Conservation (phyloP, 495 filamentous ascomycete species). For the Alectoria sarmentosa region DNA sequence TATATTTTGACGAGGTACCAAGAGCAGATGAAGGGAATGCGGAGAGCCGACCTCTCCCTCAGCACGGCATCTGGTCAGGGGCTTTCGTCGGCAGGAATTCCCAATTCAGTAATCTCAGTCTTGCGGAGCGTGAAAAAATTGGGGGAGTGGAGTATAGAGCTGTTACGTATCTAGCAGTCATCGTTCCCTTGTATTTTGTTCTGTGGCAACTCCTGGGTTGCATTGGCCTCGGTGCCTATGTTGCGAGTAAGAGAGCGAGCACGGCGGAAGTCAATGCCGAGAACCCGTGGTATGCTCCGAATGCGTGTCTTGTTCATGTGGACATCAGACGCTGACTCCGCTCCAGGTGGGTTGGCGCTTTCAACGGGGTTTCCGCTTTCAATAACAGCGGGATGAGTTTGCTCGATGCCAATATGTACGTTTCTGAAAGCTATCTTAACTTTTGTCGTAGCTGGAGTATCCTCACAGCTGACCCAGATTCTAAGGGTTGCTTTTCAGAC, state of each 20-base stretch:
- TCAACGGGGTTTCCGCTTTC: constrained; percentile 70
- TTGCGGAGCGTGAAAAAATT: constrained; percentile 61
- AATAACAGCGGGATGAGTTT: constrained; percentile 85
- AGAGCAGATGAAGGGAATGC: constrained; percentile 2
- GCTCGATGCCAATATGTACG: constrained; percentile 70
- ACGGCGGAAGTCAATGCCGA: constrained; percentile 59
- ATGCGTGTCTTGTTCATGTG: background rate
- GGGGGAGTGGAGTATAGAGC: constrained; percentile 78
- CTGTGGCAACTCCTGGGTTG: constrained; percentile 64
- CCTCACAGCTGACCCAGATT: background rate
- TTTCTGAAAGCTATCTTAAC: background rate
- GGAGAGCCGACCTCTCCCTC: background rate
- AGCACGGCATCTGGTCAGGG: constrained; percentile 32
- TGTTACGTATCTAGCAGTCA: constrained; percentile 57
- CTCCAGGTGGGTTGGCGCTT: constrained; percentile 58
- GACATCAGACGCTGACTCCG: background rate
- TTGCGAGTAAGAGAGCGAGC: constrained; percentile 51
- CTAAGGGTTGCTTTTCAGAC: constrained; percentile 51
- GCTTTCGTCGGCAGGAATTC: constrained; percentile 59
- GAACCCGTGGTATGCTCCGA: constrained; percentile 46
- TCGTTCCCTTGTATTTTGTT: constrained; percentile 70
- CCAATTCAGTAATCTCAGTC: constrained; percentile 61
- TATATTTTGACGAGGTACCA: constrained; percentile 12
- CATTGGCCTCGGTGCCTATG: constrained; percentile 65
- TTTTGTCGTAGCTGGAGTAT: background rate